Evolutionary conservation across 805 yeast species (phyloP).

Genomic region (Hagleromyces aurorensis): DNA sequence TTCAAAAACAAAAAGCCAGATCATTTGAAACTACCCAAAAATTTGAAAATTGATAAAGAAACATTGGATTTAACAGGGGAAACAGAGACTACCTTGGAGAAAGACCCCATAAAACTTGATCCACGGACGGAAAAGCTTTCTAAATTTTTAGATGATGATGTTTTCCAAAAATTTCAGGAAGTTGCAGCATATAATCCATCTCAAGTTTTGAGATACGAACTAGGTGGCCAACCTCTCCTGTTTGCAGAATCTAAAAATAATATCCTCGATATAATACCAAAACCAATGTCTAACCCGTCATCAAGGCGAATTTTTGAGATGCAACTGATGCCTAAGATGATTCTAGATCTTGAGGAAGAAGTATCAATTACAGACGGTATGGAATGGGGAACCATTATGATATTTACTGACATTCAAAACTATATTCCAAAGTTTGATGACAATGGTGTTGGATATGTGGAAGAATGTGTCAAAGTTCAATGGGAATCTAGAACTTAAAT

Average conservation of each 20-base stretch:
- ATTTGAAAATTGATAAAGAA: slow-evolving; percentile 43
- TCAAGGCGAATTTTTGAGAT: slow-evolving; percentile 64
- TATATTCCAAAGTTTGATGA: slow-evolving; percentile 49
- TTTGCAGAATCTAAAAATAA: slow-evolving; percentile 45
- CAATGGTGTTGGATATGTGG: slow-evolving; percentile 67
- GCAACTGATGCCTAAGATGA: slow-evolving; percentile 91
- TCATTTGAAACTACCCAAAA: slow-evolving; percentile 42
- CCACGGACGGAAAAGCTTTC: slow-evolving; percentile 43
- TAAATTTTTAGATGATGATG: slow-evolving; percentile 59
- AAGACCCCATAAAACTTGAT: slow-evolving; percentile 25
- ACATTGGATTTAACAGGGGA: slow-evolving; percentile 39
- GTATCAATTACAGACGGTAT: slow-evolving; percentile 59
- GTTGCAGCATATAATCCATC: slow-evolving; percentile 72
- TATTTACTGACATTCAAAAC: slow-evolving; percentile 70
- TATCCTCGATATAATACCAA: slow-evolving; percentile 40
- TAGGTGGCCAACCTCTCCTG: slow-evolving; percentile 69
- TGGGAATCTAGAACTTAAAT: slow-evolving; percentile 48
- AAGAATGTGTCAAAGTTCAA: slow-evolving; percentile 78
- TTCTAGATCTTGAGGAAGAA: slow-evolving; percentile 65
- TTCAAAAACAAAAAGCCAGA: slow-evolving; percentile 46
- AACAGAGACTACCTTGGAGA: slow-evolving; percentile 23
- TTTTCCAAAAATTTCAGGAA: slow-evolving; percentile 71
- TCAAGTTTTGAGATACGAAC: slow-evolving; percentile 80
- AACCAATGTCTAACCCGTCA: slow-evolving; percentile 53
- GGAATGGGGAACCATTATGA: slow-evolving; percentile 95